Percentiles rank a stretch among this genome's conserved stretches.
These are phyloP conservation scores for Capronia coronata DNA, from an alignment of 2,329 filamentous ascomycete genomes.

Conservation along the genomic window DNA sequence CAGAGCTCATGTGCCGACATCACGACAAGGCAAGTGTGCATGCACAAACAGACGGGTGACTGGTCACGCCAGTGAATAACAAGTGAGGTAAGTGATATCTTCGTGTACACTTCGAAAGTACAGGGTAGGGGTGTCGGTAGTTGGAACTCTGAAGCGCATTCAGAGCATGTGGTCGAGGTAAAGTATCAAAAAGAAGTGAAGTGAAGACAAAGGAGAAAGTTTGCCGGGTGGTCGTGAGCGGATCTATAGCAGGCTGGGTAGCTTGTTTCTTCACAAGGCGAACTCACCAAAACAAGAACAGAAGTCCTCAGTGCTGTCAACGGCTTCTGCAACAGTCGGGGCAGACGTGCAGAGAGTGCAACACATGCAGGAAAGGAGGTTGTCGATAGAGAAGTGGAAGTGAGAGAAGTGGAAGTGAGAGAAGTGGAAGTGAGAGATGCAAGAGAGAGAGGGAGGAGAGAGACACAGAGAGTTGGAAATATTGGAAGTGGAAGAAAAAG, in stretches of 20 bases:
- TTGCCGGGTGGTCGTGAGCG: not conserved
- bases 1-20: too few relatives aligned
- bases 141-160: not conserved
- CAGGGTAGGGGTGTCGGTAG: not conserved
- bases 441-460: not conserved
- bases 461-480: not conserved
- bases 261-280: not conserved
- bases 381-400: too few relatives aligned
- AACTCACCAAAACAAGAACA: not conserved
- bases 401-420: not conserved
- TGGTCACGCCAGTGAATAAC: too few relatives aligned
- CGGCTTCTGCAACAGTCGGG: not conserved
- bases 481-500: not conserved
- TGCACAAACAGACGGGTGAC: too few relatives aligned
- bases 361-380: too few relatives aligned
- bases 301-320: too few relatives aligned
- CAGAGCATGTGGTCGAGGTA: not conserved
- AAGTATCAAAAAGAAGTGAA: not conserved
- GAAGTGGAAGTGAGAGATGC: not conserved
- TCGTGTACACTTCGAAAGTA: too few relatives aligned
- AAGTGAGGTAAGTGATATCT: not conserved
- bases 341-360: too few relatives aligned
- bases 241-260: not conserved
- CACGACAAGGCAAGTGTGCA: too few relatives aligned
- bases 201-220: not conserved